Base-by-base conservation (phyloP, 2,329 filamentous ascomycete species). In the Ploettnerulaceae sp. region DNA sequence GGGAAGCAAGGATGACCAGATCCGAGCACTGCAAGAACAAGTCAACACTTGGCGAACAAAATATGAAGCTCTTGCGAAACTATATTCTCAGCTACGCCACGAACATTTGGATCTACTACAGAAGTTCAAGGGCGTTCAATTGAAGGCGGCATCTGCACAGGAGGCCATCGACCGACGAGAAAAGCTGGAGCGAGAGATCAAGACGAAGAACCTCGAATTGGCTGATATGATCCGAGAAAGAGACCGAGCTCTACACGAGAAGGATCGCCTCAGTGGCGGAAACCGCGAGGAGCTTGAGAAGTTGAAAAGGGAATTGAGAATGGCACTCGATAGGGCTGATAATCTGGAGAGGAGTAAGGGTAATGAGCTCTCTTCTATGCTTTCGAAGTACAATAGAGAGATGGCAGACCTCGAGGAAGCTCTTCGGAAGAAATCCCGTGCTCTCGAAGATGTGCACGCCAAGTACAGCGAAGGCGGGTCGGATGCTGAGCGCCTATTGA, bases 161-260 rank as follows among this genome's bases (percentile, higher is more conserved):
- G 93, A 98, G 70, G 93, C 93, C 1, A 95, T 97, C 54, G 93
- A 97, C 47, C 83, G 80, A 58, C 84, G 91, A 7, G 93, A 98
- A 71, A 95, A 94, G 72, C 76, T 98, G 42, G 89, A 97, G 71
- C 85, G 91, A 25, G 93, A 98, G 70, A 86, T 98, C 66, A 98
- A 98, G 78, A 96, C 91, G 22, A 98, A 98, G 79, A 98, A 98
- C 64, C 73, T 98, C n/a, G 93, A 98, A 67, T 71, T 98, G 52
- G 93, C 93, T 24, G 89, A 97, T 66, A 97, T 98, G 93, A 98
- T 98, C 55, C 81, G 93, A 33, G 93, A 98, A 71, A 79, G 93
- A 58, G 93, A 98, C 63, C 82, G 93, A 54, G 93, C 93, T 22
- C 70, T 96, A 42, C 89, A 97, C 62, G 93, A 98, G 53, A 89